phyloP scores from a whole-genome alignment of 2,329 filamentous ascomycete genomes.

The Canariomyces notabilis region DNA sequence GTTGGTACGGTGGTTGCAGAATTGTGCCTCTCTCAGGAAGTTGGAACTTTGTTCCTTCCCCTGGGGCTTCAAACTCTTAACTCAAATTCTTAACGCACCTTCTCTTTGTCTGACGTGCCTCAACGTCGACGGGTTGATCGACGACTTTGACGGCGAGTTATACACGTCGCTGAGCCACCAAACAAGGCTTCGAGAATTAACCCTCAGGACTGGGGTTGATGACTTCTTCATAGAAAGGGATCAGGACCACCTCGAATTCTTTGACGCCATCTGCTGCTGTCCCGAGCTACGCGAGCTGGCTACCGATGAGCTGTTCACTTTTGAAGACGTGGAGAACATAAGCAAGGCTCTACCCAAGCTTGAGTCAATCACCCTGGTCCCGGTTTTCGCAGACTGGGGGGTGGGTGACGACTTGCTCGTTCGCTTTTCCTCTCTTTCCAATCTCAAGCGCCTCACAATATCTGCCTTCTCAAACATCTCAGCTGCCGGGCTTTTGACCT shows the following conservation, averaged over 20 bases:
- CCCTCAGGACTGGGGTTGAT: slow-evolving; percentile 22
- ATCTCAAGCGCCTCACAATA: slow-evolving; percentile 49
- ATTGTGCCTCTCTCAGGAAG: slow-evolving; percentile 42
- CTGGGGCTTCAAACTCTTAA: slow-evolving; percentile 49
- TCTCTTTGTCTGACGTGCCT: slow-evolving; percentile 43
- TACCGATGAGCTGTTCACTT: slow-evolving; percentile 44
- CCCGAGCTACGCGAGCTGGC: slow-evolving; percentile 49
- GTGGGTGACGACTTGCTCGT: slow-evolving; percentile 43
- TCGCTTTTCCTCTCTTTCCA: slow-evolving; percentile 33
- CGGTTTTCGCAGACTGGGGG: too few relatives aligned
- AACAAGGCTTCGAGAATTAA: slow-evolving; percentile 35
- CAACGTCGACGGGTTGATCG: slow-evolving; percentile 43
- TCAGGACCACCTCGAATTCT: slow-evolving; percentile 32
- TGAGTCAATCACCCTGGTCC: slow-evolving; percentile 53
- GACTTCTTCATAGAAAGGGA: slow-evolving; percentile 20
- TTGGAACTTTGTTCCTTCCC: slow-evolving; percentile 48
- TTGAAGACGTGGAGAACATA: slow-evolving; percentile 45
- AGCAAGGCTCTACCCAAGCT: slow-evolving; percentile 42
- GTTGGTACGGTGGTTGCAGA: slow-evolving; percentile 30
- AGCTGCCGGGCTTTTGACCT: slow-evolving; percentile 41
- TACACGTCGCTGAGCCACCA: slow-evolving; percentile 49
- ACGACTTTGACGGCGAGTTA: slow-evolving; percentile 45
- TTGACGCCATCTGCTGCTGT: slow-evolving; percentile 44
- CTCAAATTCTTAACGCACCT: slow-evolving; percentile 39
- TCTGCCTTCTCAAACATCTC: slow-evolving; percentile 53